Evolutionary conservation across 2,329 filamentous ascomycete genomes (phyloP).

Genomic region (Daldinia eschscholtzii): DNA sequence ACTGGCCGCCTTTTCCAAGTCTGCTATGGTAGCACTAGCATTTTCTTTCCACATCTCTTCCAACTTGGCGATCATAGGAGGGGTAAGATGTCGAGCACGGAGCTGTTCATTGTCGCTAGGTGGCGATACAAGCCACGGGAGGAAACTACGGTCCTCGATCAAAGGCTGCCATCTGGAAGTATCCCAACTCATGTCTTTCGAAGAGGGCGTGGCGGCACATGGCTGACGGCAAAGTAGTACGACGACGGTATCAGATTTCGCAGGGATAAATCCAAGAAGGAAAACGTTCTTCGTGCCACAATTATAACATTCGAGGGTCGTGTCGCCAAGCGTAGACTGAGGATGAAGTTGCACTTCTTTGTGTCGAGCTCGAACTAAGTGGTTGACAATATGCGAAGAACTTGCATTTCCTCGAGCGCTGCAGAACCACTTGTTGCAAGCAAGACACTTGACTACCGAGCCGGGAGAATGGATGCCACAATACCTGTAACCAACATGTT

Average conservation of each 20-base stretch:
- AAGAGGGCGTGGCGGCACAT: slow-evolving; percentile 92
- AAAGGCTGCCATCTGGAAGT: slow-evolving; percentile 97
- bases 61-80: slow-evolving; percentile 93
- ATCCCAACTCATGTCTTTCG: slow-evolving; percentile 99
- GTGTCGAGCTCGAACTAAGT: slow-evolving; percentile 95
- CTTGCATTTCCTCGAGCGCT: slow-evolving; percentile 96
- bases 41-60: slow-evolving; percentile 99
- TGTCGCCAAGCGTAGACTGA: slow-evolving; percentile 91
- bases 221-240: slow-evolving; percentile 96
- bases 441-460: slow-evolving; percentile 95
- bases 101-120: slow-evolving; percentile 96
- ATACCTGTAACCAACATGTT: slow-evolving; percentile 69
- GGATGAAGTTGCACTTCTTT: slow-evolving; percentile 99
- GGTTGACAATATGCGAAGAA: slow-evolving; percentile 98
- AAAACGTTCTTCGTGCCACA: slow-evolving; percentile 99
- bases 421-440: slow-evolving; percentile 99
- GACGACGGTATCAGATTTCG: slow-evolving; percentile 98
- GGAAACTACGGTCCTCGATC: slow-evolving; percentile 95
- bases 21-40: slow-evolving; percentile 85
- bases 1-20: slow-evolving; percentile 90
- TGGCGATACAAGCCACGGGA: slow-evolving; percentile 90
- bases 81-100: slow-evolving; percentile 90
- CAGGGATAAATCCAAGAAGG: slow-evolving; percentile 95
- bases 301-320: slow-evolving; percentile 97
- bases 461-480: slow-evolving; percentile 97